Percentiles rank a stretch among this genome's conserved stretches.
phyloP scores from a whole-genome alignment of 352 stramenopile species.

The Globisporangium solare region DNA sequence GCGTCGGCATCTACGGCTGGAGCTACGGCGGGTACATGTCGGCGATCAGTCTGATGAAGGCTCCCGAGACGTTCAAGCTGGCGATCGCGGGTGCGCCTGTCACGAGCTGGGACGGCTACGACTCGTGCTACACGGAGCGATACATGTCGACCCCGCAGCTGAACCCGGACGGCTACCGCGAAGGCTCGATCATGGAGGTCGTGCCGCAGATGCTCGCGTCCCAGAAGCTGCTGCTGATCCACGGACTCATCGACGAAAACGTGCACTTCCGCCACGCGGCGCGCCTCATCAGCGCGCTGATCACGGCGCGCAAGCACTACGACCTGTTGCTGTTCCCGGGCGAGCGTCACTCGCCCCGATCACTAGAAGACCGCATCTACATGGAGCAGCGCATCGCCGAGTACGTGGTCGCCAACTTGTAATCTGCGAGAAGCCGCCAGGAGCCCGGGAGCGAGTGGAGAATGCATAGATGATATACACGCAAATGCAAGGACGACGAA shows the following conservation, averaged over 20 bases:
- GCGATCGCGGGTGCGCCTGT: slow-evolving; percentile 95
- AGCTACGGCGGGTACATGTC: slow-evolving; percentile 98
- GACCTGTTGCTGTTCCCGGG: slow-evolving; percentile 95
- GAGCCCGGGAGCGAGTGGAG: neutral
- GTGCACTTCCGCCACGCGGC: slow-evolving; percentile 98
- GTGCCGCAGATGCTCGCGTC: slow-evolving; percentile 86
- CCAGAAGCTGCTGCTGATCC: slow-evolving; percentile 93
- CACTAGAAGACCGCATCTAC: slow-evolving; percentile 91
- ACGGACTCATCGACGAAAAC: slow-evolving; percentile 98
- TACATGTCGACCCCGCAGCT: slow-evolving; percentile 96
- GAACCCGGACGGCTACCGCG: slow-evolving; percentile 90
- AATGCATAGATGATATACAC: slow-evolving; percentile 1
- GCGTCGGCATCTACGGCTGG: slow-evolving; percentile 97
- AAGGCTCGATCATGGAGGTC: slow-evolving; percentile 91
- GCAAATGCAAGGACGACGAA: neutral
- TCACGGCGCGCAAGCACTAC: slow-evolving; percentile 93
- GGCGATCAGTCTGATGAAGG: slow-evolving; percentile 95
- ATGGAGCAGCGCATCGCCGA: slow-evolving; percentile 93
- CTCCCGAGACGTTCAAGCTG: slow-evolving; percentile 93
- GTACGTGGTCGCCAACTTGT: slow-evolving; percentile 79
- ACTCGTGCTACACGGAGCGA: slow-evolving; percentile 98
- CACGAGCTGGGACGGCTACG: slow-evolving; percentile 97
- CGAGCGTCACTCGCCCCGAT: slow-evolving; percentile 94
- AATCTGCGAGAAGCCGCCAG: slow-evolving; percentile 12
- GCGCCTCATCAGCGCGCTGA: slow-evolving; percentile 94